A percentile compares a stretch with the other conserved stretches of the same genome.
These are phyloP conservation scores for Coprinopsis strossmayeri DNA, from an alignment of 768 basidiomycete genomes.

Conservation along the genomic window DNA sequence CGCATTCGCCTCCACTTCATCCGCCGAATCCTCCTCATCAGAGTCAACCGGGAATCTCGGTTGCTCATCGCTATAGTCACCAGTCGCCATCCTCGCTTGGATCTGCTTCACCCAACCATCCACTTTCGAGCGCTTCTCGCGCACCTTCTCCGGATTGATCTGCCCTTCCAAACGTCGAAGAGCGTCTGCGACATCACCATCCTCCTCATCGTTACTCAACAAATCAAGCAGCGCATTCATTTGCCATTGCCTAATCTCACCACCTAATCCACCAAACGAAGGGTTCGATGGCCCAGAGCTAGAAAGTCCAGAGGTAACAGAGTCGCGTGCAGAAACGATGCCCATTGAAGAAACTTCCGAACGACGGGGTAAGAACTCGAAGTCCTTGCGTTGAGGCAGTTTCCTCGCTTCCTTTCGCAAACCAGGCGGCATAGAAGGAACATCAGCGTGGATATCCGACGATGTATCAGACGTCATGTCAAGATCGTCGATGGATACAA, in stretches of 20 bases:
- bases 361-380: conserved; percentile 65
- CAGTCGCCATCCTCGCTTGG: conserved; percentile 55
- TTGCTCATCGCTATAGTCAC: conserved; percentile 57
- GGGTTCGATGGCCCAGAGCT: conserved; percentile 36
- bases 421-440: conserved; percentile 41
- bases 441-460: conserved; percentile 41
- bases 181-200: conserved; percentile 79
- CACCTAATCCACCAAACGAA: conserved; percentile 34
- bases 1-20: conserved; percentile 16
- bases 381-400: conserved; percentile 70
- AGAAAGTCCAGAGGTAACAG: conserved; percentile 43
- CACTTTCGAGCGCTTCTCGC: conserved; percentile 70
- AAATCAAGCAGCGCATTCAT: conserved; percentile 72
- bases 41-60: conserved; percentile 49
- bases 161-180: conserved; percentile 78
- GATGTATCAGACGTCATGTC: conserved; percentile 79
- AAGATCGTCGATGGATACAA: conserved; percentile 73
- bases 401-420: conserved; percentile 48
- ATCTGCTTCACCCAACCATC: conserved; percentile 78
- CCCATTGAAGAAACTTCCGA: conserved; percentile 79
- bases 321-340: conserved; percentile 50
- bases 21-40: conserved; percentile 25
- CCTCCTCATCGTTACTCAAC: conserved; percentile 66
- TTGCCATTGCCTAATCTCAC: conserved; percentile 73
- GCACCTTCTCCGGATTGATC: conserved; percentile 66